Evolutionary conservation across 148 eudicot species (phyloP), one percentile per base, ranked within the genome.

Genomic region (Agrostemma githago): DNA sequence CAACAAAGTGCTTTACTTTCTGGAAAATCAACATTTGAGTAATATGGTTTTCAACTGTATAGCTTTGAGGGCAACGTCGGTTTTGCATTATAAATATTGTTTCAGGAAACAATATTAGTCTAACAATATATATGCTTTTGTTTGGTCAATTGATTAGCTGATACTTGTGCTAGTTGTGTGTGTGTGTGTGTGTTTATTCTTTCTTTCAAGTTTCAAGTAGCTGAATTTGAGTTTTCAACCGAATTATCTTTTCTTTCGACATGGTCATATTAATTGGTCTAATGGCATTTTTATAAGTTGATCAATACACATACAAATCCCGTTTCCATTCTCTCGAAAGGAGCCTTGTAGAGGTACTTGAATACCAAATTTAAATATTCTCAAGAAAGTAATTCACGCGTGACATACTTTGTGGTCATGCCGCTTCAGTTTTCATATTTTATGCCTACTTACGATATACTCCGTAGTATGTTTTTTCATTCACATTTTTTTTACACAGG

Each of bases 401-500:
- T 9, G 67, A 15, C 5, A 17, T 63, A 37, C 42, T 38, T 63
- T 11, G 17, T 63, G 67, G 43, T 63, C 41, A 3, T 38, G 42
- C 67, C 54, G 34, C 34, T 26, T 26, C 21, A 20, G 2, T 8
- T 16, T 20, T 37, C 2, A 12, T 63, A 34, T 12, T 60, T 8
- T 53, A 9, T 59, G 62, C 62, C 17, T 59, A 19, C 62, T 59
- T 59, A 15, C 7, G 8, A 2, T 59, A 19, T 59, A 26, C 6
- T 21, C 19, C 5, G 60, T 2, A 57, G 46, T 46, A n/a, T 72
- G 57, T 60, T 37, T 11, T 61, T n/a, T 44, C 15, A 14, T 14
- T 40, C 4, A 51, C 12, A 21, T 38, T 73, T 26, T 73, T 26
- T 63, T 77, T 60, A 59, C 75, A 57, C 90, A 95, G 99, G 84